A percentile compares a stretch with the other conserved stretches of the same genome.
phyloP scores from a whole-genome alignment of 176 grass and related monocot genomes.

The Thinopyrum elongatum region DNA sequence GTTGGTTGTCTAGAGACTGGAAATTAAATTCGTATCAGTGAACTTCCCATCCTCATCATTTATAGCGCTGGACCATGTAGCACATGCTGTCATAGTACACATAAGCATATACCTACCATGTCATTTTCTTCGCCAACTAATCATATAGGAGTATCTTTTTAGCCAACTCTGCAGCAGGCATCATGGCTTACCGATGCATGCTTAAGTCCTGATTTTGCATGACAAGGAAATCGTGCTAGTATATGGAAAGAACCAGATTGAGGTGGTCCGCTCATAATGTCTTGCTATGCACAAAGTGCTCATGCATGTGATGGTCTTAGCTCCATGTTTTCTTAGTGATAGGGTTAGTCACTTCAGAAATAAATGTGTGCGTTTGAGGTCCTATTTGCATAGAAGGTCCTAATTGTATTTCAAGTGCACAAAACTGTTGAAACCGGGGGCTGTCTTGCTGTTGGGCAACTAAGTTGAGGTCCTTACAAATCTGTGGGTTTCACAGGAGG shows the following conservation, averaged over 20 bases:
- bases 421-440: background rate
- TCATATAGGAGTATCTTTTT: background rate
- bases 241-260: background rate
- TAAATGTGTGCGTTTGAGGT: background rate
- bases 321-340: constrained; percentile 4
- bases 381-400: background rate
- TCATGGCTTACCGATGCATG: constrained; percentile 4
- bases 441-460: background rate
- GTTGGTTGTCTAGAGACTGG: background rate
- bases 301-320: background rate
- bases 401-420: background rate
- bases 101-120: constrained; percentile 20
- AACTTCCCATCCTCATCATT: constrained; percentile 9
- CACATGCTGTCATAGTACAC: constrained; percentile 11
- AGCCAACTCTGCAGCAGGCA: background rate
- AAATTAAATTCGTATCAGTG: background rate
- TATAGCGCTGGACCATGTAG: constrained; percentile 6
- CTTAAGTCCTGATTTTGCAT: background rate
- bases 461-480: background rate
- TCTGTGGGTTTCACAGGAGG: background rate
- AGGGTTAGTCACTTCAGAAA: background rate
- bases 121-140: background rate
- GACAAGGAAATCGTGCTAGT: background rate
- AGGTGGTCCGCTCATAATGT: background rate
- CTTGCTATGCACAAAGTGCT: background rate